Evolutionary conservation across 306 rosid species (phyloP), one percentile per base, ranked within the genome.

Genomic region (Abrus precatorius): DNA sequence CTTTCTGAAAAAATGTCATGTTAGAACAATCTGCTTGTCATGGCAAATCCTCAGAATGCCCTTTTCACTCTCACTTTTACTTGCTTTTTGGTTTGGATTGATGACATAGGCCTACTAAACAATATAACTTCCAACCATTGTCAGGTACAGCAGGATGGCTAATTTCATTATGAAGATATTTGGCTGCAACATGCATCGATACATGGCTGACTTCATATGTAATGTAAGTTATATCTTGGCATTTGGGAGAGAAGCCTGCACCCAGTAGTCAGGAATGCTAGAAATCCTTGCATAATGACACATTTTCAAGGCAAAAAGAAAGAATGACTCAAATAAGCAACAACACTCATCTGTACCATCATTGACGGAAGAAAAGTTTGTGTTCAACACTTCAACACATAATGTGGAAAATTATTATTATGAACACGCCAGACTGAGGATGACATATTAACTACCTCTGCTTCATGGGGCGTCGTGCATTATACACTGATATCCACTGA

Each of bases 391-490:
- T 56, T 69, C 41, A 71, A 38, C 61, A 50, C 20, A 72, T 61
- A 34, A 28, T 52, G 7, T 40, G 47, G 63, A 66, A 40, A 53
- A 82, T 53, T 43, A 7, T 54, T 34, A 33, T 61, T 43, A 71
- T 62, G 48, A 59, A 40, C 64, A 56, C 13, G 73, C 60, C 32
- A 49, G 60, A 71, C 38, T 14, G 72, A 72, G 33, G 64, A 64
- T 33, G 44, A 75, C 54, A 67, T 69, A n/a, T 43, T 32, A 71
- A 84, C 72, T 69, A 94, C 98, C 98, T 94, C 76, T 92, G 98
- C 89, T 94, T 94, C 98, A 94, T 94, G 60, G 97, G 96, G 57
- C 96, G 92, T 13, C 92, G 96, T 64, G 98, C 98, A 84, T 94
- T 94, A 84, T 94, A 94, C 77, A 92, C 97, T 3, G 98, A 92